Base-by-base conservation (phyloP, 257 asterid species). In the Solanum chaucha region DNA sequence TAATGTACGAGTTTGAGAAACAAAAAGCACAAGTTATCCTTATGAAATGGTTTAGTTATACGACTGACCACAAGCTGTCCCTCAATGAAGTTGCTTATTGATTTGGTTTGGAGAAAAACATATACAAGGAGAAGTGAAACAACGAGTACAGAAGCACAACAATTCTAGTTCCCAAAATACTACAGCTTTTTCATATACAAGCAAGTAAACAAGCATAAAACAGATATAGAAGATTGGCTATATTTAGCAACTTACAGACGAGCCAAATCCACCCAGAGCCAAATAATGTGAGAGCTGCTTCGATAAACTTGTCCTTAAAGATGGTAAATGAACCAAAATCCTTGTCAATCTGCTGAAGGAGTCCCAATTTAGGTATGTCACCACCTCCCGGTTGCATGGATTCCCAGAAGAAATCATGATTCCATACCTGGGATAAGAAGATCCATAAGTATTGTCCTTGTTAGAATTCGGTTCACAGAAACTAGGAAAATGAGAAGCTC, bases 261-360 rank as follows among this genome's bases (percentile, higher is more conserved):
- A 96, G 96, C 99, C 99, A 96, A 85, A 95, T 91, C 99, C 99
- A 96, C 89, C 94, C 95, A 71, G 99, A 95, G 72, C 98, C 99
- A 78, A 96, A 95, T 87, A 93, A 91, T 67, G 95, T 90, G 86
- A 94, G 89, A 28, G 96, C 95, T 64, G 94, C 92, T 92, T 92
- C 95, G 12, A 87, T 75, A 90, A 95, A 95, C 89, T 93, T 94
- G 78, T 94, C 98, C 89, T 86, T 94, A 89, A 95, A 95, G 89
- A 93, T 93, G 87, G 88, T 8, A 88, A 94, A 94, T 44, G 98
- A 96, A 89, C 91, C 94, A 87, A 96, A 96, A 91, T 96, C 99
- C 91, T 95, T 96, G 83, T 96, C 96, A 85, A 95, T 96, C 93
- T 94, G 98, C 92, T 94, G 87, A 78, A 94, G 95, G 80, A 96